These are phyloP conservation scores for Talaromyces piceae DNA, from an alignment of 2,329 filamentous ascomycete species.

Conservation along the genomic window DNA sequence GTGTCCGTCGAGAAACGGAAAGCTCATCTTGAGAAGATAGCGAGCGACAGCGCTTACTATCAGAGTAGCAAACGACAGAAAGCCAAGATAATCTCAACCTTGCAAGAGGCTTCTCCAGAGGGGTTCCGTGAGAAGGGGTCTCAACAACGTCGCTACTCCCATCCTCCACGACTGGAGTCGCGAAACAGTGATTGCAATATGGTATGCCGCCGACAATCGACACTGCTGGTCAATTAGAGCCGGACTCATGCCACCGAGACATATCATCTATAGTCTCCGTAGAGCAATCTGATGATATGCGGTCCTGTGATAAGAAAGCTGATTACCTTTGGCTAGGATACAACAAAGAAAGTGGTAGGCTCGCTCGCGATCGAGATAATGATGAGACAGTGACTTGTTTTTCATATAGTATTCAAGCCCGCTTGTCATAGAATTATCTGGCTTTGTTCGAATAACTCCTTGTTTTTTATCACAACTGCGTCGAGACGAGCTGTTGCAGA, in stretches of 20 bases:
- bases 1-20: neutral
- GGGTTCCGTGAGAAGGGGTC: neutral
- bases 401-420: neutral
- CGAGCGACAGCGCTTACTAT: neutral
- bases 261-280: neutral
- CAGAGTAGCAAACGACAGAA: neutral
- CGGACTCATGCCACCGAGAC: conserved; percentile 1
- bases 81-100: neutral
- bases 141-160: neutral
- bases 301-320: neutral
- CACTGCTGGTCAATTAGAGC: neutral
- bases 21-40: neutral
- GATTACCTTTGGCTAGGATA: neutral
- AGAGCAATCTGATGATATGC: neutral
- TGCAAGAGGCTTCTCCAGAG: neutral
- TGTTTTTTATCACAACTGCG: neutral
- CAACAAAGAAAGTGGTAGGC: neutral
- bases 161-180: neutral
- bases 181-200: conserved; percentile 2
- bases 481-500: neutral
- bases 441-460: neutral
- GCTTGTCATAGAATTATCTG: no score
- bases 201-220: neutral
- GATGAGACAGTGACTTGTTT: neutral
- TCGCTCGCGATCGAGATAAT: neutral